Evolutionary conservation across 2,329 filamentous ascomycete genomes (phyloP), one percentile per base, ranked within the genome.

Genomic region (Laburnicola sp.): DNA sequence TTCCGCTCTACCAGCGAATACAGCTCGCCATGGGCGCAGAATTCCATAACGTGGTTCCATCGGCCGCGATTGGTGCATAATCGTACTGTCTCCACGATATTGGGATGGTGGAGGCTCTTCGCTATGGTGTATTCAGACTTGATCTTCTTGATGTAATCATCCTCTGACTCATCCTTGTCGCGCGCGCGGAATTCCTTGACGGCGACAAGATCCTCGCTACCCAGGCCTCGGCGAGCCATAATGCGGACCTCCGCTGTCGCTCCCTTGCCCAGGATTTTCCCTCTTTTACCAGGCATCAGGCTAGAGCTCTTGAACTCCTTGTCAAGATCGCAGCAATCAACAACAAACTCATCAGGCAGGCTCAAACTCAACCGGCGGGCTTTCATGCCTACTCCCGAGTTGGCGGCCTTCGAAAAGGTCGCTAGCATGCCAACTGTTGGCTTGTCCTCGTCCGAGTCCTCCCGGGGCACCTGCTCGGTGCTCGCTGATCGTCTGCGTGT

Each of bases 41-140:
- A 95, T 69, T 96, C 90, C 91, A 96, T 96, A 49, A 96, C 89
- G 69, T 95, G 89, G 69, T 91, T 92, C 88, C 89, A 95, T 35
- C 87, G 85, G 28, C 83, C 84, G 60, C 86, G 82, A 60, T 91
- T 82, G 10, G 82, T 73, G 75, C 90, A 94, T 4, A 96, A 79
- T 27, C 86, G 84, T 48, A 91, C 76, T 0, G 89, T 92, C 71
- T 90, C 83, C 57, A 96, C 88, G 62, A 96, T 89, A 70, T 96
- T 96, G 44, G 91, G 89, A 68, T 96, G 91, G 63, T 91, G 84
- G 54, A 92, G 75, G 58, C 88, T 90, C 76, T 92, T 92, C 53
- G 89, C 89, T 58, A 96, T 91, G 71, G 86, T 90, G 75, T 86
- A 96, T 70, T 96, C 91, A 1, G 89, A 92, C 73, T 93, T 95